phyloP scores from a whole-genome alignment of 371 early-diverging fungal species.

The Circinella minor region DNA sequence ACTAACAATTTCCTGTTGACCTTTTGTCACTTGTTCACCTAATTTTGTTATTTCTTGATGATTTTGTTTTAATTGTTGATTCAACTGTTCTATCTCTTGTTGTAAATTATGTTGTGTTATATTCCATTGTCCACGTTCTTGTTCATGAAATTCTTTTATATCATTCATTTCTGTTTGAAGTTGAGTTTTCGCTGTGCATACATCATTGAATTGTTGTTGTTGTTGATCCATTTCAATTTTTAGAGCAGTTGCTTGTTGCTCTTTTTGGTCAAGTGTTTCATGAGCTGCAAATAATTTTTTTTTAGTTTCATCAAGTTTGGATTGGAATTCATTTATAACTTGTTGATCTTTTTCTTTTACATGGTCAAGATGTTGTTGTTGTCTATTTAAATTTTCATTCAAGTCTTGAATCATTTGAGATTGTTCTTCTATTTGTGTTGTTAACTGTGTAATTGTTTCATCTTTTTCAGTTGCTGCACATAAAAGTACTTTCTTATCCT shows the following conservation, averaged over 20 bases:
- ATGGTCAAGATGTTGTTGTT: slow-evolving; percentile 3
- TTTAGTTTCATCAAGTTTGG: slow-evolving; percentile 11
- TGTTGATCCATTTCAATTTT: slow-evolving; percentile 9
- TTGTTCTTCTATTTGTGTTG: slow-evolving; percentile 13
- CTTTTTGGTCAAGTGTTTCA: slow-evolving; percentile 16
- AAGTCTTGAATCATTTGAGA: slow-evolving; percentile 13
- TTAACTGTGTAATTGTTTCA: slow-evolving; percentile 16
- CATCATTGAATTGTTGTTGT: slow-evolving; percentile 4
- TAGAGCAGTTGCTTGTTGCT: neutral
- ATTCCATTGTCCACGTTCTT: slow-evolving; percentile 12
- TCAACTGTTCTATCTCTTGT: slow-evolving; percentile 16
- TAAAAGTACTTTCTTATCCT: slow-evolving; percentile 8
- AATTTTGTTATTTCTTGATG: slow-evolving; percentile 8
- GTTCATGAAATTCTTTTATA: slow-evolving; percentile 9
- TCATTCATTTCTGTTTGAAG: slow-evolving; percentile 16
- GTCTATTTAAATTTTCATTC: slow-evolving; percentile 7
- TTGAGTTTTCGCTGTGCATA: slow-evolving; percentile 6
- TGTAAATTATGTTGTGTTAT: slow-evolving; percentile 10
- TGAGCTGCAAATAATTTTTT: slow-evolving; percentile 9
- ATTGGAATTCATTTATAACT: slow-evolving; percentile 6
- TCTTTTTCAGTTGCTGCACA: slow-evolving; percentile 25
- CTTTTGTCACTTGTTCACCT: slow-evolving; percentile 9
- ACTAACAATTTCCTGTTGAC: slow-evolving; percentile 14
- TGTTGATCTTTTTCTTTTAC: slow-evolving; percentile 13
- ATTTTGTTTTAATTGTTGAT: slow-evolving; percentile 10